Evolutionary conservation across 2,329 filamentous ascomycete genomes (phyloP).

Genomic region (Cladophialophora immunda): DNA sequence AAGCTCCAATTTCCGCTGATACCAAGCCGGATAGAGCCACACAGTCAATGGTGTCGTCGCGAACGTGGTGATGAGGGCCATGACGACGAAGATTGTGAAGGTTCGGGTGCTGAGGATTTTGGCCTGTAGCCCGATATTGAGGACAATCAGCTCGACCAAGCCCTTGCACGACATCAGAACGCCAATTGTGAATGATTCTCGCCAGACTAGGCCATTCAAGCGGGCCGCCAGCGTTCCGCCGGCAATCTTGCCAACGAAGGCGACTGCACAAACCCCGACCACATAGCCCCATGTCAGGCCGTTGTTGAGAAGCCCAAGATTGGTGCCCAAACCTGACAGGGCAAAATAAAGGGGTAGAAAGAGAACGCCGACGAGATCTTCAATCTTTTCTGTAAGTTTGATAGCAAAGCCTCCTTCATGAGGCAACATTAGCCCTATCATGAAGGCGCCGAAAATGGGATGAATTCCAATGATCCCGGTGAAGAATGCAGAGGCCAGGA

Average conservation of each 20-base stretch:
- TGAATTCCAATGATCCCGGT: constrained; percentile 92
- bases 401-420: constrained; percentile 73
- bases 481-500: constrained; percentile 83
- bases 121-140: constrained; percentile 82
- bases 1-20: constrained; percentile 74
- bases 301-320: constrained; percentile 82
- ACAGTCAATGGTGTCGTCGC: constrained; percentile 79
- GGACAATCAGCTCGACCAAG: constrained; percentile 90
- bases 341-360: constrained; percentile 94
- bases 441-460: constrained; percentile 91
- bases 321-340: constrained; percentile 85
- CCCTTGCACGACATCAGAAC: constrained; percentile 97
- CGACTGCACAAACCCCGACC: constrained; percentile 79
- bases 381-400: constrained; percentile 89
- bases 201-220: constrained; percentile 81
- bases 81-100: constrained; percentile 94
- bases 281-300: constrained; percentile 92
- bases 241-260: constrained; percentile 84
- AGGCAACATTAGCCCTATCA: constrained; percentile 87
- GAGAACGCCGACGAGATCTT: constrained; percentile 84
- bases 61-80: constrained; percentile 89
- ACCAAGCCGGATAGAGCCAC: constrained; percentile 78
- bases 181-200: constrained; percentile 87
- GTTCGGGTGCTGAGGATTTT: constrained; percentile 80
- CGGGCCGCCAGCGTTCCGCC: constrained; percentile 83